A percentile compares a stretch with the other conserved stretches of the same genome.
phyloP scores from a whole-genome alignment of 2,329 filamentous ascomycete species.

The Massarina eburnea region DNA sequence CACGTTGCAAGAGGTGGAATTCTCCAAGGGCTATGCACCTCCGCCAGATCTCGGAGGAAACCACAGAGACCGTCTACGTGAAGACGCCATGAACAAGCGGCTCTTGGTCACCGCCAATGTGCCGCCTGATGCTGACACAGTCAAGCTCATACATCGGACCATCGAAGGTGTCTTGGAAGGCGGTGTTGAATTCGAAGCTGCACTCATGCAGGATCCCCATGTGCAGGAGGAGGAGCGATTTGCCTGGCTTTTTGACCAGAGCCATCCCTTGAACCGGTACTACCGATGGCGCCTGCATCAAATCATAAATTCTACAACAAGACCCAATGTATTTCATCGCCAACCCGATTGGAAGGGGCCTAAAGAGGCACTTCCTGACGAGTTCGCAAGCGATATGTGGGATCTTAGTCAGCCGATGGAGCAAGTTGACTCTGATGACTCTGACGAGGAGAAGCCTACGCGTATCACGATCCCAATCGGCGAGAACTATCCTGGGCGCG shows the following conservation, averaged over 20 bases:
- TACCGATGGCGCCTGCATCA: slow-evolving; percentile 94
- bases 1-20: slow-evolving; percentile 29
- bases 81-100: slow-evolving; percentile 21
- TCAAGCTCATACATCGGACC: slow-evolving; percentile 85
- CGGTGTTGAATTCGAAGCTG: slow-evolving; percentile 84
- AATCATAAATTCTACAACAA: slow-evolving; percentile 62
- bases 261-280: slow-evolving; percentile 75
- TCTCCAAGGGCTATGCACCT: slow-evolving; percentile 31
- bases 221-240: slow-evolving; percentile 87
- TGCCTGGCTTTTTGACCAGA: slow-evolving; percentile 88
- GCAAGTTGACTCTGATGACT: slow-evolving; percentile 56
- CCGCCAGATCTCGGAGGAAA: slow-evolving; percentile 30
- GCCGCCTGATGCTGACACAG: slow-evolving; percentile 74
- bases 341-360: slow-evolving; percentile 70
- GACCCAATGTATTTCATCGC: slow-evolving; percentile 27
- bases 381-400: slow-evolving; percentile 74
- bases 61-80: slow-evolving; percentile 21
- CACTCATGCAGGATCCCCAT: slow-evolving; percentile 83
- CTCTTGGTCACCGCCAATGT: slow-evolving; percentile 57
- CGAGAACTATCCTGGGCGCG: slow-evolving; percentile 30
- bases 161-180: slow-evolving; percentile 78
- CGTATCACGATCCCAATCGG: slow-evolving; percentile 28
- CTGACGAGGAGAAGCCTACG: slow-evolving; percentile 46
- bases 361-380: slow-evolving; percentile 72
- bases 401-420: slow-evolving; percentile 85